phyloP scores from a whole-genome alignment of 2,329 filamentous ascomycete genomes.

The Colletotrichum scovillei region DNA sequence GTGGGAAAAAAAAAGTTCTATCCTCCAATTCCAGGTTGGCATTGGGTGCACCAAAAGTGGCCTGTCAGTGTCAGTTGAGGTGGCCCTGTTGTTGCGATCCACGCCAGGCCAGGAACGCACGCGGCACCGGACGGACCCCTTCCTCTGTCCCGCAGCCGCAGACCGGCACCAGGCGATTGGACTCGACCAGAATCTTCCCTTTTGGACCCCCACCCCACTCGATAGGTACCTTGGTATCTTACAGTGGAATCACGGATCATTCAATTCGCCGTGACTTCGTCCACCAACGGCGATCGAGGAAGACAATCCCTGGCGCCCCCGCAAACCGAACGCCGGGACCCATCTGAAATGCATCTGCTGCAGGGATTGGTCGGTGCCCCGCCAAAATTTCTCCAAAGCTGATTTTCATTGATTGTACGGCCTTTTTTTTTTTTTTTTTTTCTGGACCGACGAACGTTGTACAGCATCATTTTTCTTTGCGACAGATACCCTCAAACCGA shows the following conservation, averaged over 20 bases:
- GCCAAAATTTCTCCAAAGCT: slow-evolving; percentile 37
- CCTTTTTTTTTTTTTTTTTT: not conserved
- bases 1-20: not conserved
- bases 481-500: not conserved
- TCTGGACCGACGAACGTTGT: not conserved
- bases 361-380: slow-evolving; percentile 36
- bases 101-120: slow-evolving; percentile 1
- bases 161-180: not conserved
- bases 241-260: slow-evolving; percentile 19
- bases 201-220: too few relatives aligned
- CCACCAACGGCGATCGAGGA: not conserved
- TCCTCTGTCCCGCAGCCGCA: not conserved
- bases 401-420: slow-evolving; percentile 15
- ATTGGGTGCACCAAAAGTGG: not conserved
- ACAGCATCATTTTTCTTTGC: not conserved
- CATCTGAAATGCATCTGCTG: slow-evolving; percentile 27
- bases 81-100: slow-evolving; percentile 24
- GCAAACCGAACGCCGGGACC: not conserved
- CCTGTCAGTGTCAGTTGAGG: not conserved
- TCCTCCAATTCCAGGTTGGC: not conserved
- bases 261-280: slow-evolving; percentile 23
- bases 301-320: slow-evolving; percentile 4
- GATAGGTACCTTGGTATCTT: too few relatives aligned
- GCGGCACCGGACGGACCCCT: slow-evolving; percentile 9
- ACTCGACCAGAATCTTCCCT: not conserved